Percentiles rank a stretch among this genome's conserved stretches.
These are phyloP conservation scores for Dichotomopilus funicola DNA, from an alignment of 2,329 filamentous ascomycete species.

Conservation along the genomic window DNA sequence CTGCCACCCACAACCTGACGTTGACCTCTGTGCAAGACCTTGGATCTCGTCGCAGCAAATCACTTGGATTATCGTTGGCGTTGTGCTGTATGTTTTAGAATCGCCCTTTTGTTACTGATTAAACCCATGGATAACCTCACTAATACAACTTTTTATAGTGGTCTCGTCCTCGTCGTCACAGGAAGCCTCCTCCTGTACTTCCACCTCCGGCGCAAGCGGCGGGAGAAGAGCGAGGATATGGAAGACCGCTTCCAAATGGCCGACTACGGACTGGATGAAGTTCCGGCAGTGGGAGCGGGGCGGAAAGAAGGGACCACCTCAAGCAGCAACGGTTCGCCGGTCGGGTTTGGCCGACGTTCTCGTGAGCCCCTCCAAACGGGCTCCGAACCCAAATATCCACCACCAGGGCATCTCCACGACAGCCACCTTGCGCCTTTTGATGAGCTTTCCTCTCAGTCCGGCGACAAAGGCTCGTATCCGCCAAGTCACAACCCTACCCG, in stretches of 20 bases:
- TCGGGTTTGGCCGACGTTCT: conserved; percentile 10
- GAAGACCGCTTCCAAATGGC: conserved; percentile 20
- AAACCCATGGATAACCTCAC: background rate
- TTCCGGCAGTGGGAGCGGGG: conserved; percentile 4
- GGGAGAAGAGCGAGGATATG: conserved; percentile 20
- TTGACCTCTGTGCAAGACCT: conserved; percentile 22
- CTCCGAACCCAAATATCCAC: conserved; percentile 9
- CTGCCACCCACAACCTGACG: conserved; percentile 9
- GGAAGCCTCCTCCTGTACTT: conserved; percentile 15
- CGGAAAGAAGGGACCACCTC: conserved; percentile 8
- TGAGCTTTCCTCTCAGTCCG: background rate
- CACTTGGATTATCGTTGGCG: conserved; percentile 22
- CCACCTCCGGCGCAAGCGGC: conserved; percentile 17
- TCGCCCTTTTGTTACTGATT: background rate
- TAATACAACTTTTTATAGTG: conserved; percentile 9
- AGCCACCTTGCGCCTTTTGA: conserved; percentile 17
- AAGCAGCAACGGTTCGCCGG: conserved; percentile 7
- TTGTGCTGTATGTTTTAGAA: conserved; percentile 15
- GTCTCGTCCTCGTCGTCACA: conserved; percentile 13
- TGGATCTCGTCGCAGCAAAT: conserved; percentile 11
- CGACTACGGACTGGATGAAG: conserved; percentile 22
- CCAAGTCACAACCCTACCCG: conserved; percentile 6
- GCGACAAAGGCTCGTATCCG: background rate
- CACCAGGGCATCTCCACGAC: background rate
- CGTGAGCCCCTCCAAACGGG: conserved; percentile 13